Base-by-base conservation (phyloP, 106 monocot species). In the Hemerocallis citrina region DNA sequence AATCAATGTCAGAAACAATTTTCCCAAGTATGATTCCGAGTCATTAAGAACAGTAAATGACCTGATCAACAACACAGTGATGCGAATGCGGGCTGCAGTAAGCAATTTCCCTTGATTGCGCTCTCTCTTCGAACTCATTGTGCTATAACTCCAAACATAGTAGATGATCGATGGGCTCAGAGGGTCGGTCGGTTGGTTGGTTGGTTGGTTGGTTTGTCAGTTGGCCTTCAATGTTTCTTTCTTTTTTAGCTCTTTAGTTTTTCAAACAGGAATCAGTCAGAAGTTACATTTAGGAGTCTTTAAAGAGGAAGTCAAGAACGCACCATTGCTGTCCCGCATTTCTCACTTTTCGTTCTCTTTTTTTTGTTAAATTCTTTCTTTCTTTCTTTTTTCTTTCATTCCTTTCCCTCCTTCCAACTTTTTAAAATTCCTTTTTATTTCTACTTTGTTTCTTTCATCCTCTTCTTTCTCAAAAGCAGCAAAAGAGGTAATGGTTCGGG, bases 61-160 rank as follows among this genome's bases (percentile, higher is more conserved):
- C 62, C 71, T 95, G 37, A 81, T 95, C 36, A 71, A 73, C 75
- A 73, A 80, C 33, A 96, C 95, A 0, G 90, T 96, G 59, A 83
- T 81, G 73, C 90, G 84, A 60, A 87, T 96, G 37, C 90, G 90
- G 69, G 76, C 73, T 7, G 90, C 86, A 57, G 74, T 90, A 84
- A 59, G n/a, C n/a, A 83, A 87, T 73, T 84, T 81, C 74, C 48
- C 73, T 62, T 43, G 45, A 63, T 15, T 1, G 1, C 33, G 6
- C 4, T 16, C 20, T 17, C 13, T 0, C 28, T 11, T 10, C 21
- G n/a, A n/a, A n/a, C n/a, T n/a, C n/a, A n/a, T n/a, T n/a, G n/a
- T n/a, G n/a, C n/a, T n/a, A n/a, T n/a, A n/a, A n/a, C n/a, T n/a
- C n/a, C n/a, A n/a, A n/a, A n/a, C n/a, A n/a, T n/a, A n/a, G n/a